phyloP scores from a whole-genome alignment of 768 basidiomycete genomes.

The Russula emetica region DNA sequence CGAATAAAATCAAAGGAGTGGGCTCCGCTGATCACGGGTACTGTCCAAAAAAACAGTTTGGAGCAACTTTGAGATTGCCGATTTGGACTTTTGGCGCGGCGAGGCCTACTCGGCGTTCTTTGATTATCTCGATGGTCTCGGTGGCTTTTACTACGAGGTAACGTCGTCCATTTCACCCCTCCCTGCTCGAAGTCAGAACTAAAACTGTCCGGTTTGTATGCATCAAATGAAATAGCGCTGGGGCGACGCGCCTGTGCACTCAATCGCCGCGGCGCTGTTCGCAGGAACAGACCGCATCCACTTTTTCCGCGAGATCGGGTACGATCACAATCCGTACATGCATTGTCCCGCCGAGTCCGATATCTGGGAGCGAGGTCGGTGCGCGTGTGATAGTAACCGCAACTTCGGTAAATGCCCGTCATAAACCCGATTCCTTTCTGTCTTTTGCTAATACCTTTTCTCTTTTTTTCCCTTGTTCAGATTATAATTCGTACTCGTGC shows the following conservation, averaged over 20 bases:
- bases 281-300: constrained; percentile 70
- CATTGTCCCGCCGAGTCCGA: constrained; percentile 43
- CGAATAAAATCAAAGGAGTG: not conserved
- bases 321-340: constrained; percentile 70
- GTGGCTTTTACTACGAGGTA: constrained; percentile 88
- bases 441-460: not conserved
- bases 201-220: no score
- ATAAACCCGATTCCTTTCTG: not conserved
- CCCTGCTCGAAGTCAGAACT: not conserved
- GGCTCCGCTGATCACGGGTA: not conserved
- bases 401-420: constrained; percentile 48
- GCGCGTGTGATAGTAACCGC: constrained; percentile 45
- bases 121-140: constrained; percentile 69
- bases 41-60: constrained; percentile 57
- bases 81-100: constrained; percentile 78
- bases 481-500: constrained; percentile 57
- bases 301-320: constrained; percentile 84
- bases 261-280: constrained; percentile 75
- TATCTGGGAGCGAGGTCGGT: constrained; percentile 42
- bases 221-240: constrained; percentile 46
- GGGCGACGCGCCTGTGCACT: constrained; percentile 88
- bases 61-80: constrained; percentile 92
- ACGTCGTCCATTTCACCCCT: constrained; percentile 24
- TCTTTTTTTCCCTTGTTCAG: constrained; percentile 31
- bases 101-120: constrained; percentile 83